Base-by-base conservation (phyloP, 495 filamentous ascomycete genomes). In the Hypoxylon crocopeplum region DNA sequence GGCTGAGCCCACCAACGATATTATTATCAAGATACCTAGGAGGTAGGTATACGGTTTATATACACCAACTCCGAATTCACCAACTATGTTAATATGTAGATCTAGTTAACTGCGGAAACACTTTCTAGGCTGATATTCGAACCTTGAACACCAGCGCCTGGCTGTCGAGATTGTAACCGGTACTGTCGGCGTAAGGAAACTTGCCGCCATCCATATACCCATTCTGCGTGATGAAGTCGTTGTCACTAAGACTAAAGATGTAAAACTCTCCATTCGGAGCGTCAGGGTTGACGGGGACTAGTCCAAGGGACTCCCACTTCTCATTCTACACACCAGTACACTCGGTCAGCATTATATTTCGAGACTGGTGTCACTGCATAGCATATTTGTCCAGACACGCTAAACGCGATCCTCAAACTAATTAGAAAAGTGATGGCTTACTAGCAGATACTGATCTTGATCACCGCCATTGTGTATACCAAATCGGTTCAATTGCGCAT, bases 191-290 rank as follows among this genome's bases (percentile, higher is more conserved):
- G 64, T 86, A 93, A 15, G 69, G 70, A 25, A 83, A 75, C 53
- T 75, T 77, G 12, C 89, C 90, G 56, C 77, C 77, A 58, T 91
- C 83, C 70, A 88, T 80, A 52, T 77, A 78, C 2, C 86, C 89
- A 74, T 92, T 77, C 69, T 92, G 85, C 3, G 89, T 92, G 39
- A 92, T 86, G 59, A 92, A 91, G 69, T 93, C 89, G 70, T 94
- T 91, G 62, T 93, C 90, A 58, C 81, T 86, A 24, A 89, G 68
- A 24, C 80, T 82, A 58, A 92, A 82, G 48, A 92, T 69, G 69
- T 83, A 91, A 63, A 82, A 92, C 74, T 90, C 87, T 30, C 82
- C 77, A 44, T 75, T 72, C 3, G 67, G 50, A 2, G 59, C 34
- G 38, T 62, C 51, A 2, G 73, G 75, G 60, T 86, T 78, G 7